These are phyloP conservation scores for Agrocybe pediades DNA, from an alignment of 768 basidiomycete genomes.

Conservation along the genomic window DNA sequence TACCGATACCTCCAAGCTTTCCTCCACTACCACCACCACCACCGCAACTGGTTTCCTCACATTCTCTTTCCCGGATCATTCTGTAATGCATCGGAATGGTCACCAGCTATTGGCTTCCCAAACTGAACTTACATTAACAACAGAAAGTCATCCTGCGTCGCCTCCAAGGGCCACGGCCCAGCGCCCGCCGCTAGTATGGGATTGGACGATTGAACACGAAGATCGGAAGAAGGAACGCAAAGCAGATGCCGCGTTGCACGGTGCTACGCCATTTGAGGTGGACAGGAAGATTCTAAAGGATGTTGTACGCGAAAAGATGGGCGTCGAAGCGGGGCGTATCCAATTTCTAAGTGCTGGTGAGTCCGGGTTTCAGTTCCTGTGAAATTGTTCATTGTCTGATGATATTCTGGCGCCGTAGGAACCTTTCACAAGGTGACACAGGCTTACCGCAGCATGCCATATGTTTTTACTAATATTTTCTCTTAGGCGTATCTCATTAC, in stretches of 20 bases:
- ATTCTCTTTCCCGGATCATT: constrained; percentile 18
- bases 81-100: constrained; percentile 36
- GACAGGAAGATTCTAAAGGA: constrained; percentile 77
- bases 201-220: constrained; percentile 72
- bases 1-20: no score
- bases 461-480: constrained; percentile 2
- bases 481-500: constrained; percentile 76
- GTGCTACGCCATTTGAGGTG: constrained; percentile 68
- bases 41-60: constrained; percentile 5
- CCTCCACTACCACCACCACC: constrained; percentile 19
- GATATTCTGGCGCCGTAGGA: constrained; percentile 41
- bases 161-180: constrained; percentile 2
- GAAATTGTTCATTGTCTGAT: constrained; percentile 3
- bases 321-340: constrained; percentile 67
- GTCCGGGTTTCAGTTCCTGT: constrained; percentile 25
- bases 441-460: not conserved
- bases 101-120: constrained; percentile 19
- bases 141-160: constrained; percentile 1
- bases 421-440: constrained; percentile 77
- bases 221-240: constrained; percentile 66
- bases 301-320: constrained; percentile 73
- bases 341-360: constrained; percentile 73
- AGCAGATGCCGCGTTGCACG: constrained; percentile 64
- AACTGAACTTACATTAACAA: constrained; percentile 7
- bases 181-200: constrained; percentile 56